phyloP scores from a whole-genome alignment of 495 filamentous ascomycete genomes.

The Penicillium arizonense region DNA sequence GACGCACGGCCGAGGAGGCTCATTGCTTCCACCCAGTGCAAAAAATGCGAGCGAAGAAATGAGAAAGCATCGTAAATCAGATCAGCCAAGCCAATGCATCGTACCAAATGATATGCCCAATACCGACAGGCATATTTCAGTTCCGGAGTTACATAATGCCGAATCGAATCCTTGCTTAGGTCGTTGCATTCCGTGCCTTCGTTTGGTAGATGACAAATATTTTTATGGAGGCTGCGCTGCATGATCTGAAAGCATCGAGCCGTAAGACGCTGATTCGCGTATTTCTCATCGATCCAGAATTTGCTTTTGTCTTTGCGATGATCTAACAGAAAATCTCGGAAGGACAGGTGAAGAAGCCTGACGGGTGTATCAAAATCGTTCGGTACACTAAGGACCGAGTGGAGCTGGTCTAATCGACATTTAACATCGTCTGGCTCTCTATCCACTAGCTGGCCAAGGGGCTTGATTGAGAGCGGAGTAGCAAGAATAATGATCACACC shows the following conservation, averaged over 20 bases:
- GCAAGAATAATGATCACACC: conserved; percentile 24
- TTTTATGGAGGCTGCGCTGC: not conserved
- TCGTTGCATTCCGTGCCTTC: not conserved
- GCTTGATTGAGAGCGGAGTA: conserved; percentile 17
- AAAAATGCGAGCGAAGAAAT: not conserved
- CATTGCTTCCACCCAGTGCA: too few relatives aligned
- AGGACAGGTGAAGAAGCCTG: too few relatives aligned
- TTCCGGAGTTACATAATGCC: not conserved
- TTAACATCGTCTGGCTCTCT: conserved; percentile 5
- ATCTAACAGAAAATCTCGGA: conserved; percentile 25
- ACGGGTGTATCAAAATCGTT: too few relatives aligned
- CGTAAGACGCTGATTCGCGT: not conserved
- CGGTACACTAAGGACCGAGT: conserved; percentile 21
- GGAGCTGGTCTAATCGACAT: conserved; percentile 11
- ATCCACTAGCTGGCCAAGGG: conserved; percentile 11
- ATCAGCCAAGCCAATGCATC: not conserved
- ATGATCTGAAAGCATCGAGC: not conserved
- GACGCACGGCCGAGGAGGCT: too few relatives aligned
- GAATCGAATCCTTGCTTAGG: not conserved
- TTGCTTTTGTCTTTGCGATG: not conserved
- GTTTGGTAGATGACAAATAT: not conserved
- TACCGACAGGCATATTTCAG: too few relatives aligned
- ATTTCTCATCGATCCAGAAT: not conserved
- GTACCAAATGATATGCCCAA: not conserved
- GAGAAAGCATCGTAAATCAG: not conserved